Evolutionary conservation across 1,284 basidiomycete species (phyloP).

Genomic region (Cryptococcus sp.): DNA sequence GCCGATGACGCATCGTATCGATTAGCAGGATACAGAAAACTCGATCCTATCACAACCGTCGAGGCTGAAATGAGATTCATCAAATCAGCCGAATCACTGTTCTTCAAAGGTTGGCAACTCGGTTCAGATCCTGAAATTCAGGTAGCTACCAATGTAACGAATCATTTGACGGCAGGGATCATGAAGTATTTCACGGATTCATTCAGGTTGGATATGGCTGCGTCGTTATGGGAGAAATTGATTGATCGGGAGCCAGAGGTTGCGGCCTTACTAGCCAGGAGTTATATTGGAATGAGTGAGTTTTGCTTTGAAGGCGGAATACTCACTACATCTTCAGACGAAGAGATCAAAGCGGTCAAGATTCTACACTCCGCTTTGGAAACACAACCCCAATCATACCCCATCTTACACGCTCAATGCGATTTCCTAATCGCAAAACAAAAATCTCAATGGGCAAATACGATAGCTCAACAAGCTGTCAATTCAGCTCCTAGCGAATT

Average conservation of each 20-base stretch:
- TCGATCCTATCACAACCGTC: constrained; percentile 86
- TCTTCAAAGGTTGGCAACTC: constrained; percentile 95
- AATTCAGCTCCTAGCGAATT: constrained; percentile 98
- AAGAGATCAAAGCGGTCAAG: constrained; percentile 96
- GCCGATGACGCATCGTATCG: constrained; percentile 91
- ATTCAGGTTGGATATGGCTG: constrained; percentile 78
- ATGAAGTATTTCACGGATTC: constrained; percentile 97
- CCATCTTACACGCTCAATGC: constrained; percentile 87
- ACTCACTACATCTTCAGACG: constrained; percentile 56
- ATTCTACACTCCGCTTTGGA: constrained; percentile 83
- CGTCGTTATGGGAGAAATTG: constrained; percentile 92
- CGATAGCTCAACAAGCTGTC: constrained; percentile 88
- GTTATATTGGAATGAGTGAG: constrained; percentile 97
- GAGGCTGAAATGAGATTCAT: constrained; percentile 89
- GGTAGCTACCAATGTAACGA: constrained; percentile 94
- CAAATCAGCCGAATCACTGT: constrained; percentile 83
- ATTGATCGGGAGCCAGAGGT: constrained; percentile 82
- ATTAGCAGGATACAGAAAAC: constrained; percentile 87
- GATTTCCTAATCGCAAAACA: constrained; percentile 82
- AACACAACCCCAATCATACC: constrained; percentile 84
- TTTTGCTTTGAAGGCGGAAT: constrained; percentile 15
- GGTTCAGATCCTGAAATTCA: constrained; percentile 98
- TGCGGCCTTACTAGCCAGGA: constrained; percentile 76
- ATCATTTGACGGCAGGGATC: constrained; percentile 89
- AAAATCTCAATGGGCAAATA: constrained; percentile 81